phyloP scores from a whole-genome alignment of 148 eudicot species.

The Camellia sinensis region DNA sequence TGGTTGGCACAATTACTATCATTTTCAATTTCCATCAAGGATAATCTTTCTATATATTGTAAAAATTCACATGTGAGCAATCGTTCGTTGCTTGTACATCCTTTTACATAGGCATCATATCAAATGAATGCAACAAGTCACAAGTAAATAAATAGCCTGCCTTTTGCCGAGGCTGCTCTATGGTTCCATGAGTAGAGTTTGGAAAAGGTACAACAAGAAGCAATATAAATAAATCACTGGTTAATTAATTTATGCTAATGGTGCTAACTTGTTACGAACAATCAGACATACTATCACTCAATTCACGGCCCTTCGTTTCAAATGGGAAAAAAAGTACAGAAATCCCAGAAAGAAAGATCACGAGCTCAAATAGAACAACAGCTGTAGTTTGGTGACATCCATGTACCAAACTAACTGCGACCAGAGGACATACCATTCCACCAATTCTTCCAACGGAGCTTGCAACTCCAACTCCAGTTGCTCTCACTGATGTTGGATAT shows the following conservation, averaged over 20 bases:
- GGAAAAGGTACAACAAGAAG: neutral
- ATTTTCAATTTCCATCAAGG: too few relatives aligned
- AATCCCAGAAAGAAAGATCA: conserved; percentile 61
- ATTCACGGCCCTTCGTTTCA: conserved; percentile 76
- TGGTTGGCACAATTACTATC: too few relatives aligned
- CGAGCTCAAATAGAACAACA: conserved; percentile 61
- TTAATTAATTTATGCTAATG: neutral
- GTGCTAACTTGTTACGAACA: neutral
- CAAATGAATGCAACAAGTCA: too few relatives aligned
- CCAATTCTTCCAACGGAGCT: conserved; percentile 86
- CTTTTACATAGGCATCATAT: too few relatives aligned
- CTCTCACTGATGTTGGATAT: conserved; percentile 71
- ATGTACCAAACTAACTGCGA: conserved; percentile 74
- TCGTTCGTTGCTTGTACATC: too few relatives aligned
- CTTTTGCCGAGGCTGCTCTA: neutral
- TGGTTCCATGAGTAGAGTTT: conserved; percentile 2
- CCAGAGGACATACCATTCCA: conserved; percentile 90
- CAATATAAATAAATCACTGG: neutral
- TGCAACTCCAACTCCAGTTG: conserved; percentile 94
- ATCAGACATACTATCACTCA: conserved; percentile 39
- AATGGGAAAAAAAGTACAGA: conserved; percentile 71
- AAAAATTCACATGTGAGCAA: too few relatives aligned
- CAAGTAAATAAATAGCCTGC: too few relatives aligned
- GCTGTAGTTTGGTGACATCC: conserved; percentile 74
- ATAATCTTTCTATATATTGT: too few relatives aligned